These are phyloP conservation scores for Dactylellina sp. DNA, from an alignment of 2,329 filamentous ascomycete species.

Conservation along the genomic window DNA sequence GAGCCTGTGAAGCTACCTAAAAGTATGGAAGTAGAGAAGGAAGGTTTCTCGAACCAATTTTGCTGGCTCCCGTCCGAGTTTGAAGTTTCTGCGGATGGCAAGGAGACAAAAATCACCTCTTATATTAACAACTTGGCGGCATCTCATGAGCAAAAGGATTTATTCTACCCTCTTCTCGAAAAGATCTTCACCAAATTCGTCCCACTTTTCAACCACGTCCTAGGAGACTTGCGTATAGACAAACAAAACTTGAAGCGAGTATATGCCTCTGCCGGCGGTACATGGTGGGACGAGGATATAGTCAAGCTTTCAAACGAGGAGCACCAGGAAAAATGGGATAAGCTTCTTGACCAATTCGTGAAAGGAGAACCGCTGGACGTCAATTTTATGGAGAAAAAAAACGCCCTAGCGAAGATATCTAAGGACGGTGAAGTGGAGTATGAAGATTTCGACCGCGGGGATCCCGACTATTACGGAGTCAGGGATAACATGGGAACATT, in stretches of 20 bases:
- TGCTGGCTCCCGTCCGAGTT: conserved; percentile 56
- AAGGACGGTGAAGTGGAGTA: background rate
- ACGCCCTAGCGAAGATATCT: background rate
- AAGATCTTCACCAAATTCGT: conserved; percentile 55
- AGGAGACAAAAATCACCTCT: conserved; percentile 40
- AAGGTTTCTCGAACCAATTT: conserved; percentile 35
- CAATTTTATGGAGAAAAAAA: conserved; percentile 25
- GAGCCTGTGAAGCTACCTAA: conserved; percentile 12
- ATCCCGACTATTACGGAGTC: conserved; percentile 24
- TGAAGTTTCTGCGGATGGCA: conserved; percentile 42
- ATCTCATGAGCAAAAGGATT: conserved; percentile 25
- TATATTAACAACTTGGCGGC: conserved; percentile 50
- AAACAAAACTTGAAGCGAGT: conserved; percentile 29
- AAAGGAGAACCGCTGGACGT: conserved; percentile 33
- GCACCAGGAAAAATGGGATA: conserved; percentile 23
- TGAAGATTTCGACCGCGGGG: background rate
- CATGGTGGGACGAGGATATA: conserved; percentile 20
- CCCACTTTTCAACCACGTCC: conserved; percentile 47
- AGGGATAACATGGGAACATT: conserved; percentile 29
- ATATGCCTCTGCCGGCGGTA: conserved; percentile 1
- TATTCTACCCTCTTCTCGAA: conserved; percentile 51
- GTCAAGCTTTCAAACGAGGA: conserved; percentile 4
- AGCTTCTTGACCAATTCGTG: conserved; percentile 32
- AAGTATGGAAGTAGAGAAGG: conserved; percentile 1
- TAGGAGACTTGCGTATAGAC: conserved; percentile 25